Percentiles rank a stretch among this genome's conserved stretches.
These are phyloP conservation scores for Mortierella sp. DNA, from an alignment of 371 early-diverging fungal genomes.

Conservation along the genomic window DNA sequence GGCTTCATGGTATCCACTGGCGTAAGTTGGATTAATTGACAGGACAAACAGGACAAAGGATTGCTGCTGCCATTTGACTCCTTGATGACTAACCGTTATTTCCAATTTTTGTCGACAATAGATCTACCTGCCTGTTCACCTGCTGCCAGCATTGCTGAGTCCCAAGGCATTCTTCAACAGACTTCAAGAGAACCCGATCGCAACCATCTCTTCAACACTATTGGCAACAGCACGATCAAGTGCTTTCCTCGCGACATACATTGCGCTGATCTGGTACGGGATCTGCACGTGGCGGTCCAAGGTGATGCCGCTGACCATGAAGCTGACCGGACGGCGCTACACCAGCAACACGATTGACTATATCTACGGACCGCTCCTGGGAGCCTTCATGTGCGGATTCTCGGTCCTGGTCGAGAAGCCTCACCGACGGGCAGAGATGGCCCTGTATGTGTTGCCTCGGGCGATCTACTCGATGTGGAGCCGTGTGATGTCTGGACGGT, in stretches of 20 bases:
- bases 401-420: slow-evolving; percentile 71
- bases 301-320: slow-evolving; percentile 48
- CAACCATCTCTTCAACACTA: slow-evolving; percentile 59
- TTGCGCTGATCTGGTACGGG: slow-evolving; percentile 70
- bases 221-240: slow-evolving; percentile 67
- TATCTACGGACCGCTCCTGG: slow-evolving; percentile 66
- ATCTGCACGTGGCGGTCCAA: slow-evolving; percentile 70
- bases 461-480: slow-evolving; percentile 69
- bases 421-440: slow-evolving; percentile 75
- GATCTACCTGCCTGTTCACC: slow-evolving; percentile 73
- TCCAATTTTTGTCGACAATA: no score
- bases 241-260: slow-evolving; percentile 73
- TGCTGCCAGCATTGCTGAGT: slow-evolving; percentile 70
- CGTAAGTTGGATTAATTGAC: slow-evolving; percentile 18
- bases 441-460: slow-evolving; percentile 71
- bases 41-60: neutral
- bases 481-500: slow-evolving; percentile 57
- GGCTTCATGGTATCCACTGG: slow-evolving; percentile 54
- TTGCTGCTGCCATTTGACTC: neutral
- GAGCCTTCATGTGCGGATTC: slow-evolving; percentile 70
- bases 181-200: slow-evolving; percentile 56
- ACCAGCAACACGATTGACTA: slow-evolving; percentile 65
- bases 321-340: slow-evolving; percentile 32
- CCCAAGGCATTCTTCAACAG: slow-evolving; percentile 57
- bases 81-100: neutral